A percentile compares a stretch with the other conserved stretches of the same genome.
phyloP scores from a whole-genome alignment of 495 filamentous ascomycete genomes.

The Annulohypoxylon nitens region DNA sequence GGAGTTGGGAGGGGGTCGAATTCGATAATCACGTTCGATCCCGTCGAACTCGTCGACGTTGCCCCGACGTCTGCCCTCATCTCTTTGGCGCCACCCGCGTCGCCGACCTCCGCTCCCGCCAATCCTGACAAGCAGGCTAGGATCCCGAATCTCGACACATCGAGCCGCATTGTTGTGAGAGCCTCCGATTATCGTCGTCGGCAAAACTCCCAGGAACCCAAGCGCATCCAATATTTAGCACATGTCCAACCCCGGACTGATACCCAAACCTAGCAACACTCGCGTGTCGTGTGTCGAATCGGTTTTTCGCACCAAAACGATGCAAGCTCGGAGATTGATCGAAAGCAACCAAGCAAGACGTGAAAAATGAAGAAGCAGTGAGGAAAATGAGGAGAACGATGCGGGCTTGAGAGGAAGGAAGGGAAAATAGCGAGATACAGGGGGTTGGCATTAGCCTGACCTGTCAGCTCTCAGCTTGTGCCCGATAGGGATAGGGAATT shows the following conservation, averaged over 20 bases:
- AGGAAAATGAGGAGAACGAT: slow-evolving; percentile 30
- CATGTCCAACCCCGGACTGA: slow-evolving; percentile 27
- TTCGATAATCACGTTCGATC: slow-evolving; percentile 23
- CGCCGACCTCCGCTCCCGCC: slow-evolving; percentile 25
- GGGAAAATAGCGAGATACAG: slow-evolving; percentile 35
- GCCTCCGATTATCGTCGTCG: slow-evolving; percentile 30
- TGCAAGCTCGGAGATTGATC: slow-evolving; percentile 15
- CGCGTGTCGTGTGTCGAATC: slow-evolving; percentile 7
- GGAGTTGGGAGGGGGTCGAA: slow-evolving; percentile 7
- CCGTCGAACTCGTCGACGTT: slow-evolving; percentile 2
- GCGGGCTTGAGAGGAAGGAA: slow-evolving; percentile 34
- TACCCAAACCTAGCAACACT: slow-evolving; percentile 24
- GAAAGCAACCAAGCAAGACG: slow-evolving; percentile 17
- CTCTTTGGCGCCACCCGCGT: slow-evolving; percentile 2
- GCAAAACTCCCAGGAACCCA: slow-evolving; percentile 40
- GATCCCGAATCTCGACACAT: slow-evolving; percentile 45
- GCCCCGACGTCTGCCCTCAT: slow-evolving; percentile 6
- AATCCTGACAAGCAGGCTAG: slow-evolving; percentile 42
- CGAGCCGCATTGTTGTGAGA: slow-evolving; percentile 49
- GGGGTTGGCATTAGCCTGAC: slow-evolving; percentile 34
- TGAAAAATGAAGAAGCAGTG: slow-evolving; percentile 31
- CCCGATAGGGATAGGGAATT: slow-evolving; percentile 41
- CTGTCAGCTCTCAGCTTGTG: slow-evolving; percentile 48
- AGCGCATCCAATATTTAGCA: slow-evolving; percentile 37
- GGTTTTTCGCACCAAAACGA: slow-evolving; percentile 25